These are phyloP conservation scores for Lachnellula suecica DNA, from an alignment of 2,329 filamentous ascomycete genomes.

Conservation along the genomic window DNA sequence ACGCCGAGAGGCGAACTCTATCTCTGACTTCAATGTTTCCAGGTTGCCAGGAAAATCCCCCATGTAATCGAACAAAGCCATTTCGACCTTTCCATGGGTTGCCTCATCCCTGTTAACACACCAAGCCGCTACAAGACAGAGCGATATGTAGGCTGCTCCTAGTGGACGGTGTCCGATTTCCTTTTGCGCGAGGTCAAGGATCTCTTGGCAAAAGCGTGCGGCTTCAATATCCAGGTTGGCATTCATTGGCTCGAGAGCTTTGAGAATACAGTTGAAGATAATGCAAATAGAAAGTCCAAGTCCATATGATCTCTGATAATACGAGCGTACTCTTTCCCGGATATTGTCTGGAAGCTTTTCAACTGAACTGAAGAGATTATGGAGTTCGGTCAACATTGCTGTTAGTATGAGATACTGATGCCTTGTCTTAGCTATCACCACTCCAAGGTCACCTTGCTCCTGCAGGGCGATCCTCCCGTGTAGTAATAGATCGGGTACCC, in stretches of 20 bases:
- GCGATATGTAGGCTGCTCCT: conserved; percentile 31
- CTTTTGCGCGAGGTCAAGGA: conserved; percentile 29
- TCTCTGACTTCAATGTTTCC: conserved; percentile 7
- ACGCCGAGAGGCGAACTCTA: neutral
- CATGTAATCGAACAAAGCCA: neutral
- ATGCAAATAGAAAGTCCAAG: conserved; percentile 32
- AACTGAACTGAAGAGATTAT: neutral
- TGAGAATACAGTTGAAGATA: conserved; percentile 34
- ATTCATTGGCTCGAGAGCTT: conserved; percentile 29
- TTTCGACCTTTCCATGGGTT: neutral
- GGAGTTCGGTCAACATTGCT: neutral
- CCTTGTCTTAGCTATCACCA: neutral
- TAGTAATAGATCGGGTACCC: conserved; percentile 32
- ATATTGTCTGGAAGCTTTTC: neutral
- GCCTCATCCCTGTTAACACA: neutral
- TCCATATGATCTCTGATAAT: conserved; percentile 30
- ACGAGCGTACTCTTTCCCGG: neutral
- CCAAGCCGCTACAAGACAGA: conserved; percentile 31
- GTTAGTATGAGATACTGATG: neutral
- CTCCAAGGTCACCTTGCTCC: neutral
- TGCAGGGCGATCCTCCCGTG: conserved; percentile 22
- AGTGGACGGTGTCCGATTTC: conserved; percentile 32
- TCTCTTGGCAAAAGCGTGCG: conserved; percentile 24
- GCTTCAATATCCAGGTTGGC: conserved; percentile 19
- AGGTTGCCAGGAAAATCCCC: neutral